Conservation (phyloP, 352 stramenopile genomes). For the Pythium aristosporum region DNA sequence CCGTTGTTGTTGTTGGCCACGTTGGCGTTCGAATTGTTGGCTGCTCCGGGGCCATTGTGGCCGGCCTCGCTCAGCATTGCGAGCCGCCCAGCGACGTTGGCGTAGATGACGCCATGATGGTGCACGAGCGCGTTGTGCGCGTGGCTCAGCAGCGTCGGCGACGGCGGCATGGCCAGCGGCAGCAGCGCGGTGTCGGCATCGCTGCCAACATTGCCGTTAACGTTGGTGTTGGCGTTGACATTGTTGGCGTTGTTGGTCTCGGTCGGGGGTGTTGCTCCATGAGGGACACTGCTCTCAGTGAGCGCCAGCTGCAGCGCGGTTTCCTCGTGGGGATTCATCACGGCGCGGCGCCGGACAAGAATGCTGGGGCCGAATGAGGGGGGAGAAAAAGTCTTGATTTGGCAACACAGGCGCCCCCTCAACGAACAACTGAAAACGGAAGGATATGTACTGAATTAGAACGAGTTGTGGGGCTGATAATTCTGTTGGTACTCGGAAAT, state of each 20-base stretch:
- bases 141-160: slow-evolving; percentile 21
- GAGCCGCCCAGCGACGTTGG: slow-evolving; percentile 5
- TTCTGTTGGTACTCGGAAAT: no score
- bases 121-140: slow-evolving; percentile 9
- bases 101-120: slow-evolving; percentile 1
- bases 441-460: neutral
- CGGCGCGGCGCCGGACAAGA: neutral
- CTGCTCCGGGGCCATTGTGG: neutral
- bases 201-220: neutral
- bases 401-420: slow-evolving; percentile 21
- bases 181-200: slow-evolving; percentile 12
- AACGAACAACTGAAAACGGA: slow-evolving; percentile 9
- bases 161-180: slow-evolving; percentile 28
- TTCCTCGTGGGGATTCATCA: slow-evolving; percentile 30
- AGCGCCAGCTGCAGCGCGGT: slow-evolving; percentile 29
- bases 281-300: slow-evolving; percentile 15
- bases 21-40: neutral
- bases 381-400: slow-evolving; percentile 19
- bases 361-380: slow-evolving; percentile 5
- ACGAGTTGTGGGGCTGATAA: no score
- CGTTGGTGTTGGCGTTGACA: neutral
- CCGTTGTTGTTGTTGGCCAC: neutral
- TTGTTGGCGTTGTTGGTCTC: slow-evolving; percentile 6
- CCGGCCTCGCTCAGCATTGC: slow-evolving; percentile 20
- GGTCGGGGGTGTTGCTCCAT: neutral